Conservation (phyloP, 352 stramenopile genomes). For the Aphanomyces stellatus region DNA sequence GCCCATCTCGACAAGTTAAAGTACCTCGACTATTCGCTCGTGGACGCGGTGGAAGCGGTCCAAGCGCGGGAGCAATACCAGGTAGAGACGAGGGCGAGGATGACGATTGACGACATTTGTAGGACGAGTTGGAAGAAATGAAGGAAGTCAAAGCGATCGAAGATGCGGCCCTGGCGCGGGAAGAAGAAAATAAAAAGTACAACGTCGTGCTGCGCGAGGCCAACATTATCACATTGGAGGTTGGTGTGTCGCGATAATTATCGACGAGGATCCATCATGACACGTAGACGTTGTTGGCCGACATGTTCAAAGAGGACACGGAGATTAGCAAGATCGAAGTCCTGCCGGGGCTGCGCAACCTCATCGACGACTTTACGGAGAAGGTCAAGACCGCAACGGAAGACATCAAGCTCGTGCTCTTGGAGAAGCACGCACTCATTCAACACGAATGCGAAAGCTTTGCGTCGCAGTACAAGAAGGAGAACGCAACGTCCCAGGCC, state of each 20-base stretch:
- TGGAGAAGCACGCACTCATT: slow-evolving; percentile 58
- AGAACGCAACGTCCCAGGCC: slow-evolving; percentile 56
- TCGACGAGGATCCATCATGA: too few relatives aligned
- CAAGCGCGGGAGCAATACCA: slow-evolving; percentile 88
- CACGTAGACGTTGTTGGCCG: slow-evolving; percentile 66
- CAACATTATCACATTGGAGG: slow-evolving; percentile 84
- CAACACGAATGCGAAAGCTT: slow-evolving; percentile 54
- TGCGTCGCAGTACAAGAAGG: slow-evolving; percentile 45
- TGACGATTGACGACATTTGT: background rate
- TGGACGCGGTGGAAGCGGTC: slow-evolving; percentile 67
- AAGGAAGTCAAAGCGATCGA: slow-evolving; percentile 83
- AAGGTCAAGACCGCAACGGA: slow-evolving; percentile 73
- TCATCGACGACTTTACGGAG: slow-evolving; percentile 87
- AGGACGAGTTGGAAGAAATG: slow-evolving; percentile 67
- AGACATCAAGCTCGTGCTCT: slow-evolving; percentile 67
- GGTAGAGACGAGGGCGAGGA: background rate
- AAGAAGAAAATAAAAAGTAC: slow-evolving; percentile 73
- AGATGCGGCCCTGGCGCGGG: slow-evolving; percentile 58
- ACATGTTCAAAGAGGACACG: slow-evolving; percentile 91
- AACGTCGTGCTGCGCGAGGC: slow-evolving; percentile 70
- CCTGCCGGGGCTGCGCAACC: slow-evolving; percentile 75
- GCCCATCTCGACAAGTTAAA: slow-evolving; percentile 89
- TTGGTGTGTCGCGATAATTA: too few relatives aligned
- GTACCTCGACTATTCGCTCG: slow-evolving; percentile 90
- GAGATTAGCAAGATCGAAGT: slow-evolving; percentile 89